Base-by-base conservation (phyloP, 129 eudicot genomes). In the Kitagawia praeruptora region DNA sequence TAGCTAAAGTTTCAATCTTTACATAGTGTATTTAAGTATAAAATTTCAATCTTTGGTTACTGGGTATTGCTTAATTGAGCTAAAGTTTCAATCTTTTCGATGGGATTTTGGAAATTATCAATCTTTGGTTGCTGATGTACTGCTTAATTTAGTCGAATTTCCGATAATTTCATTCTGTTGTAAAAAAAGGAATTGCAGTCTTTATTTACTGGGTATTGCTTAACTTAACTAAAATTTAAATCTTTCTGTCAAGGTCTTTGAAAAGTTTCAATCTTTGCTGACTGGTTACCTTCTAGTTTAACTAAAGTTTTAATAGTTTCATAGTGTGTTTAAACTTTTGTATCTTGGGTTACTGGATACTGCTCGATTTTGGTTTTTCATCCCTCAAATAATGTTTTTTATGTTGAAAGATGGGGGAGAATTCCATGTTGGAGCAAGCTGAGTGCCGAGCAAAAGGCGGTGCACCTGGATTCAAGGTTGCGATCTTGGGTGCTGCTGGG, bases 371-470 rank as follows among this genome's bases (percentile, higher is more conserved):
- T 63, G 44, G 61, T 23, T 31, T 31, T 67, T 11, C 8, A 67
- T 67, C 10, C 8, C 40, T 67, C 1, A 14, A 67, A 1, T 28
- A 25, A 67, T 67, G 41, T 75, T 46, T 46, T 48, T 27, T 27
- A 0, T 75, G 77, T 28, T 75, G 40, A 75, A 46, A 75, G 77
- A 46, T 84, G 87, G 88, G 76, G 75, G 92, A 81, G 45, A 77
- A 82, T 39, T 84, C 89, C 1, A 80, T 81, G 48, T 64, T 93
- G 87, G 88, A 84, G 82, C 82, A 82, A 78, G 86, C 79, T 10
- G 84, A 90, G 76, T 93, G 98, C 90, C 89, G 98, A 76, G 98
- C 98, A 67, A 93, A 93, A 77, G 98, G 98, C 8, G 98, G 96
- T 2, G 85, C 96, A 47, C 88, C 98, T 2, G 97, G 97, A 58